Base-by-base conservation (phyloP, 1,284 basidiomycete genomes). In the Cerrena zonata region DNA sequence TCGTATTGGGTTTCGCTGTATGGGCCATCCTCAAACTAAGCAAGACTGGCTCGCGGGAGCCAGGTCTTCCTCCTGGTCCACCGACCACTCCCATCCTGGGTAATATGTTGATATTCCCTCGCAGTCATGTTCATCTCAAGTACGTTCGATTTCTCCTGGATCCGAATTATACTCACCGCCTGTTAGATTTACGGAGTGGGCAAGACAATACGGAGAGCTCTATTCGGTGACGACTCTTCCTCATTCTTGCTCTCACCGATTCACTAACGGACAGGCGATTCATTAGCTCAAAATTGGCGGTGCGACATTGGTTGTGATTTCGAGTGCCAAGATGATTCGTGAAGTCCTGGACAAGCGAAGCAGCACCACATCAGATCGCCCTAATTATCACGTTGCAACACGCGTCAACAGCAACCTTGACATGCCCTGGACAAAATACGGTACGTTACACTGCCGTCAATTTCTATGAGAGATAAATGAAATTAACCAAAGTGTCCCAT, bases 321-420 rank as follows among this genome's bases (percentile, higher is more conserved):
- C 61, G 15, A 59, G 57, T 44, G 50, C 61, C 18, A 26, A 57
- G 11, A 56, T 59, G 19, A 60, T 64, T 37, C 60, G 59, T 47
- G 62, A 63, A n/a, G 55, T 67, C 25, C 44, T 68, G 48, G 66
- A 68, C 42, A 61, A 58, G 45, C 10, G 64, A 61, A 56, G 58
- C 56, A 10, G 4, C 13, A 30, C 44, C 11, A 46, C 26, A 11
- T 23, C 44, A 5, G 13, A 55, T 51, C 18, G 60, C 63, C 53
- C 60, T 60, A 7, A 59, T 4, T 56, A 50, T 46, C 56, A 59
- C 51, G 56, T 67, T 39, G 58, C 47, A 0, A 53, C 65, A 21
- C 44, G 52, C 2, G 52, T 61, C 40, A 61, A 57, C 10, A 57
- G 53, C 13, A 61, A 61, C 11, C 45, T 55, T 7, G 30, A 34